A percentile compares a stretch with the other conserved stretches of the same genome.
These are phyloP conservation scores for Thalassiosira mediterranea DNA, from an alignment of 352 stramenopile species.

Conservation along the genomic window DNA sequence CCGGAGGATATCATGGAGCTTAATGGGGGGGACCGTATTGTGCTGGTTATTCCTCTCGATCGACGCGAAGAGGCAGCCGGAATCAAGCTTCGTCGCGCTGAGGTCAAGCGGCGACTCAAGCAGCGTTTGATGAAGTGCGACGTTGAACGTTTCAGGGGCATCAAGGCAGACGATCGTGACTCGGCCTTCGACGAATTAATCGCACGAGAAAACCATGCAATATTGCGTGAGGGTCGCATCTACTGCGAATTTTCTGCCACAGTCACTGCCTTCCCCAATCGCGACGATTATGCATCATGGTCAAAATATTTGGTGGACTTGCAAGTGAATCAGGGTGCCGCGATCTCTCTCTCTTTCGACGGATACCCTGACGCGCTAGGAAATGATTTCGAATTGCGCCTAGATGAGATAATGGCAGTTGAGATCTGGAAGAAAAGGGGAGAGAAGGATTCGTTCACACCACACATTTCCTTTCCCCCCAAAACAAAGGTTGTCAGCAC, in stretches of 20 bases:
- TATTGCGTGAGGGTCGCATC: neutral
- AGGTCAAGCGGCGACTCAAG: neutral
- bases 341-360: neutral
- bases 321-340: neutral
- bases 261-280: neutral
- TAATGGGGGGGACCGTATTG: neutral
- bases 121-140: neutral
- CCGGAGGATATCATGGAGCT: neutral
- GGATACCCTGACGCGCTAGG: neutral
- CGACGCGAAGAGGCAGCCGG: neutral
- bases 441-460: neutral
- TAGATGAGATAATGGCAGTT: neutral
- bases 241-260: neutral
- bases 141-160: neutral
- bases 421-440: neutral
- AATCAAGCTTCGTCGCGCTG: neutral
- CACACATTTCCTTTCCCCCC: neutral
- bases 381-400: neutral
- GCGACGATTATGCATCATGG: neutral
- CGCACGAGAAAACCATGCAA: neutral
- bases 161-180: neutral
- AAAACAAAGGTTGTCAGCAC: neutral
- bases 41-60: neutral
- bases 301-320: neutral
- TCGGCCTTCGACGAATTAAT: neutral